These are phyloP conservation scores for Silene noctiflora DNA, from an alignment of 179 eudicot genomes.

Conservation along the genomic window DNA sequence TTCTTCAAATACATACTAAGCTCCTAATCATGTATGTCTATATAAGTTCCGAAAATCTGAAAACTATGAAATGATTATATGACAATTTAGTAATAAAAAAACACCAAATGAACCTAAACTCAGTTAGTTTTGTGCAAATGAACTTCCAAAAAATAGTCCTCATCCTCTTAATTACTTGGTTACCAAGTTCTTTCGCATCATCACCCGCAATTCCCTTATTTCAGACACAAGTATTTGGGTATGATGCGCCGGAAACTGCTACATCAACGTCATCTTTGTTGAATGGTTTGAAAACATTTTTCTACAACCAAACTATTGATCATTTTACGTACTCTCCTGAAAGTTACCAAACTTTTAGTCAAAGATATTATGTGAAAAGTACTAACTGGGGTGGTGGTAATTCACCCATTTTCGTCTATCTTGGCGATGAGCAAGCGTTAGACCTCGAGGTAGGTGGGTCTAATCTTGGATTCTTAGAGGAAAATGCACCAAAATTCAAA, in stretches of 20 bases:
- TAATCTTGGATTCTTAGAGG: conserved; percentile 35
- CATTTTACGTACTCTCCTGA: conserved; percentile 51
- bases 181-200: not conserved
- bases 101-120: not conserved
- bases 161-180: not conserved
- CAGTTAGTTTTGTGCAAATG: not conserved
- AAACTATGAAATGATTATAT: too few relatives aligned
- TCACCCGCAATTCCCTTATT: conserved; percentile 2
- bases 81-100: too few relatives aligned
- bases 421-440: conserved; percentile 45
- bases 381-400: conserved; percentile 49
- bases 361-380: conserved; percentile 36
- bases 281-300: conserved; percentile 27
- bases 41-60: too few relatives aligned
- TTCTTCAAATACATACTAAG: too few relatives aligned
- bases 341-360: conserved; percentile 43
- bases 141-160: not conserved
- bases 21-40: too few relatives aligned
- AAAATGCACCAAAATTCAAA: conserved; percentile 41
- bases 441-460: conserved; percentile 16
- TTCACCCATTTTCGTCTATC: conserved; percentile 50
- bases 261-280: not conserved
- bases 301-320: conserved; percentile 49
- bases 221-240: not conserved
- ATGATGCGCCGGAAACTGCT: not conserved